Base-by-base conservation (phyloP, 2,329 filamentous ascomycete genomes). In the Bimuria novae-zelandiae region DNA sequence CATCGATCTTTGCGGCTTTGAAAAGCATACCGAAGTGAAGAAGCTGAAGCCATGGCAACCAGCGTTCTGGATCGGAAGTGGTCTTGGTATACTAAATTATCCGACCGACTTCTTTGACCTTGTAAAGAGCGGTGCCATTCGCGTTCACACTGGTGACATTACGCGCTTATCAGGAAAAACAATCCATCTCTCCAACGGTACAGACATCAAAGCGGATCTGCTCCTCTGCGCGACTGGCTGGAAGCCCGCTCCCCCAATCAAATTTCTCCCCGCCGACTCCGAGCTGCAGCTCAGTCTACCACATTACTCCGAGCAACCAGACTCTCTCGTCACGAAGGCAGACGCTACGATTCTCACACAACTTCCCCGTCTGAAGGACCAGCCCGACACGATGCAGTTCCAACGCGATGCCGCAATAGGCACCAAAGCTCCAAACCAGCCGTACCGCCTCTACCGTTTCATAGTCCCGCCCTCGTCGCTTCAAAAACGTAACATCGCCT, bases 31-130 rank as follows among this genome's bases (percentile, higher is more conserved):
- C 1, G 75, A 77, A 50, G 70, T 72, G 2, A 54, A 61, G 10
- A 77, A 76, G 51, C 60, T 79, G 41, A 74, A 73, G 51, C 76
- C 76, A 0, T 76, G 75, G 73, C 62, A 74, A 36, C 61, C 65
- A 7, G 65, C 74, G 0, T 76, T 78, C 58, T 88, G 81, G 77
- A 80, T 82, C 11, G 84, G 80, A 0, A 79, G 77, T 1, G 78
- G 78, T 1, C 76, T 86, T 19, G 80, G 82, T 32, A 82, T 87
- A 14, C 73, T 86, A 43, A 88, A 87, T 63, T 88, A 84, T 61
- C 75, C 76, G 0, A 75, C 73, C 7, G 76, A 83, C 56, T 79
- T 88, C 60, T 82, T 85, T 62, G 79, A 83, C 11, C 72, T 84
- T 7, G 76, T 89, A 6, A 76, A 76, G 19, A 70, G 76, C 16